A percentile compares a stretch with the other conserved stretches of the same genome.
These are phyloP conservation scores for Arabidopsis suecica DNA, from an alignment of 345 rosid genomes.

Conservation along the genomic window DNA sequence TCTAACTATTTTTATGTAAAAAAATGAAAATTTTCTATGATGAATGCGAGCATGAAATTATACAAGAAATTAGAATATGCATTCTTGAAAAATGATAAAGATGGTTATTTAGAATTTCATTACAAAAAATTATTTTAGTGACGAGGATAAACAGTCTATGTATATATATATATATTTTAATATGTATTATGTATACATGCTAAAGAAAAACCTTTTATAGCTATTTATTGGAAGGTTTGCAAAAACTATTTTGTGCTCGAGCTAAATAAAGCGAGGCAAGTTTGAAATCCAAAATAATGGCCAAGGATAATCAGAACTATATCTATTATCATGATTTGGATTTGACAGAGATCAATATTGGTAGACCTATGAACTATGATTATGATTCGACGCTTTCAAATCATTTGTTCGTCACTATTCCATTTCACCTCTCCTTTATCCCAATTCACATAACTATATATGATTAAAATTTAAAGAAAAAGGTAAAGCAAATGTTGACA, in stretches of 20 bases:
- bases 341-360: constrained; percentile 33
- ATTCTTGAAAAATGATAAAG: not conserved
- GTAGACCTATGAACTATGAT: constrained; percentile 32
- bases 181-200: no score
- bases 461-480: constrained; percentile 43
- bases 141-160: no score
- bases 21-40: no score
- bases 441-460: constrained; percentile 35
- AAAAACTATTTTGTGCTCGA: not conserved
- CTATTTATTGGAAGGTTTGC: constrained; percentile 8
- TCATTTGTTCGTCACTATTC: constrained; percentile 40
- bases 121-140: no score
- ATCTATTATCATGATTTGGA: constrained; percentile 25
- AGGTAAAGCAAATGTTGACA: constrained; percentile 31
- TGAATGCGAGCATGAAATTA: not conserved
- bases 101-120: not conserved
- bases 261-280: not conserved
- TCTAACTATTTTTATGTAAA: not conserved
- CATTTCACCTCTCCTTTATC: constrained; percentile 37
- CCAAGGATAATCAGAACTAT: not conserved
- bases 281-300: not conserved
- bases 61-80: not conserved
- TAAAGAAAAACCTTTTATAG: not conserved
- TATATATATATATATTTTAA: no score
- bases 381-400: constrained; percentile 42